Base-by-base conservation (phyloP, 257 asterid genomes). In the Verbena officinalis region DNA sequence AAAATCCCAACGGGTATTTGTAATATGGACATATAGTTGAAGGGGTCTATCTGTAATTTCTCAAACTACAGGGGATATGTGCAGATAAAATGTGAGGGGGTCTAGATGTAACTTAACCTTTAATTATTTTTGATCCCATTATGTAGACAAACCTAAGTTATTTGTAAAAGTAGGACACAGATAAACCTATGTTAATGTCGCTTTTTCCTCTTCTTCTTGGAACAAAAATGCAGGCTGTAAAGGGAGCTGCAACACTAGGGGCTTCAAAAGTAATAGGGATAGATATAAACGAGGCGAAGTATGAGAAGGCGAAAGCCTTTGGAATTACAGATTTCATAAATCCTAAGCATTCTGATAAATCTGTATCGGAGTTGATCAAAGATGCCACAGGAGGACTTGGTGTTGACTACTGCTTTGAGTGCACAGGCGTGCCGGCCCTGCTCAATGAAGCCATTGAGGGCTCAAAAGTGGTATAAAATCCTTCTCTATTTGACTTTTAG, bases 331-430 rank as follows among this genome's bases (percentile, higher is more conserved):
- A 90, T 9, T 90, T 87, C 69, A 80, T 90, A 34, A 90, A 90
- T 58, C 83, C 96, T 2, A 80, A 77, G 50, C 34, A 13, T 3
- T 64, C 73, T 19, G 80, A 75, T 19, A 83, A 81, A 73, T 55
- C 95, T 8, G 64, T 87, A 13, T 81, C 95, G 1, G 78, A 80
- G 3, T 73, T 80, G 75, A 72, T 90, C 52, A 81, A 80, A 68
- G 95, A 87, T 4, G 89, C 81, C 14, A 90, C 96, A 0, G 88
- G 73, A 12, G 97, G 95, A 46, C 73, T 85, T 17, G 97, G 97
- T 0, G 95, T 80, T 12, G 95, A 90, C 15, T 87, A 68, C 64
- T 79, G 83, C 9, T 75, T 78, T 21, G 97, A 90, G 67, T 87
- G 95, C 82, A 83, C 96, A 0, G 95, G 89, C 9, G 88, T 81